Percentiles rank a stretch among this genome's conserved stretches.
Conservation (phyloP, 768 basidiomycete genomes). For the Scleroderma bovista region DNA sequence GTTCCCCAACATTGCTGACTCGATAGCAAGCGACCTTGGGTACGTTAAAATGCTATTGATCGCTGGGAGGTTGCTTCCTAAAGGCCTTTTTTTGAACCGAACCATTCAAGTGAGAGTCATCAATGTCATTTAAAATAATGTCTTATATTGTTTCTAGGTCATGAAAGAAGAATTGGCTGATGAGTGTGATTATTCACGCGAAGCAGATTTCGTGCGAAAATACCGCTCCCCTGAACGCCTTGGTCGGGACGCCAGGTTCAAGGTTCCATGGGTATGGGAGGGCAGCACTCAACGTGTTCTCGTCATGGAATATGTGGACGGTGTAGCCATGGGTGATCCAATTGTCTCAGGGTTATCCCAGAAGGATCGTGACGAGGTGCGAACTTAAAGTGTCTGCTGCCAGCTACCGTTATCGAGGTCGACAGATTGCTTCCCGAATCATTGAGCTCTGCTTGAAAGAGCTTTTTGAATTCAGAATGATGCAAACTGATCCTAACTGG, state of each 20-base stretch:
- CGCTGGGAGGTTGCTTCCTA: slow-evolving; percentile 76
- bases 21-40: slow-evolving; percentile 82
- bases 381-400: slow-evolving; percentile 5
- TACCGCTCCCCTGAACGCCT: slow-evolving; percentile 52
- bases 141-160: slow-evolving; percentile 40
- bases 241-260: slow-evolving; percentile 62
- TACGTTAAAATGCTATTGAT: slow-evolving; percentile 81
- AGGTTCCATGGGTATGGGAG: slow-evolving; percentile 82
- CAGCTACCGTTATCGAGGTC: background rate
- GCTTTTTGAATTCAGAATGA: slow-evolving; percentile 82
- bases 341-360: slow-evolving; percentile 51
- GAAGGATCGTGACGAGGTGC: slow-evolving; percentile 67
- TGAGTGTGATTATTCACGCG: slow-evolving; percentile 86
- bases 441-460: slow-evolving; percentile 86
- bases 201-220: slow-evolving; percentile 62
- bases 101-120: slow-evolving; percentile 58
- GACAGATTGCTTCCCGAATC: slow-evolving; percentile 76
- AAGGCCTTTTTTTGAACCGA: slow-evolving; percentile 84
- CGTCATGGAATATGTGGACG: slow-evolving; percentile 83
- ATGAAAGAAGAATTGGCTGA: slow-evolving; percentile 88
- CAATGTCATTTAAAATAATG: background rate
- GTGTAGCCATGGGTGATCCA: slow-evolving; percentile 72
- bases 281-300: slow-evolving; percentile 78
- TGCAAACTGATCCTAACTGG: slow-evolving; percentile 99
- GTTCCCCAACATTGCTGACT: slow-evolving; percentile 86